Conservation (phyloP, 805 yeast genomes). For the Starmerella ratchasimensis region DNA sequence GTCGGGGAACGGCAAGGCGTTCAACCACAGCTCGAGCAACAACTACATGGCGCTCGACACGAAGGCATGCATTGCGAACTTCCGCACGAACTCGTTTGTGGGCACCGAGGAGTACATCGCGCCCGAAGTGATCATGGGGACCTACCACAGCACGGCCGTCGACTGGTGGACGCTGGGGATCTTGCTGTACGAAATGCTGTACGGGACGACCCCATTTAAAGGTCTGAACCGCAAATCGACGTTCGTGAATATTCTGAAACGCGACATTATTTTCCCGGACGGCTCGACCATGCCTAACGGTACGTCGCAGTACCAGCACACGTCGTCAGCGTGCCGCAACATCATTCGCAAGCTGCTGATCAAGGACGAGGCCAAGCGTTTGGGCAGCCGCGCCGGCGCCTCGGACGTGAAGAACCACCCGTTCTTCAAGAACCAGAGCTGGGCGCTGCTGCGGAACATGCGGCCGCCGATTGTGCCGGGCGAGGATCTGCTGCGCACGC, state of each 20-base stretch:
- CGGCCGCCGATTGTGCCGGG: slow-evolving; percentile 94
- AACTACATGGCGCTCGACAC: slow-evolving; percentile 68
- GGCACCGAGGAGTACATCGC: slow-evolving; percentile 99
- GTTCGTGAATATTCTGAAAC: slow-evolving; percentile 71
- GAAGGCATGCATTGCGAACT: slow-evolving; percentile 87
- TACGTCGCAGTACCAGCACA: slow-evolving; percentile 33
- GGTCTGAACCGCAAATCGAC: slow-evolving; percentile 82
- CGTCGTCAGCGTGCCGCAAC: slow-evolving; percentile 64
- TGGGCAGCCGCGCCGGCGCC: slow-evolving; percentile 91
- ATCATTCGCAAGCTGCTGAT: slow-evolving; percentile 68
- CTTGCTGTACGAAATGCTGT: slow-evolving; percentile 82
- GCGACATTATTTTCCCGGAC: slow-evolving; percentile 71
- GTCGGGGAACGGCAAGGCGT: slow-evolving; percentile 22
- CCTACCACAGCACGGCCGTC: slow-evolving; percentile 95
- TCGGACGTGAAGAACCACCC: slow-evolving; percentile 85
- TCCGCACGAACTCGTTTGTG: slow-evolving; percentile 93
- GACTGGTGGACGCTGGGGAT: slow-evolving; percentile 99
- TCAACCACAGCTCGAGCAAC: slow-evolving; percentile 8
- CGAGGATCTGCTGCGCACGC: slow-evolving; percentile 25
- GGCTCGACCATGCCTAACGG: slow-evolving; percentile 17
- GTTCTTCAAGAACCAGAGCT: slow-evolving; percentile 79
- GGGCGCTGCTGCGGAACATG: slow-evolving; percentile 89
- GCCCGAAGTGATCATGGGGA: slow-evolving; percentile 93
- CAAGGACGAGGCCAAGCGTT: slow-evolving; percentile 76
- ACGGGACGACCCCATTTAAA: slow-evolving; percentile 92